Evolutionary conservation across 805 yeast species (phyloP).

Genomic region (Candida oleophila): DNA sequence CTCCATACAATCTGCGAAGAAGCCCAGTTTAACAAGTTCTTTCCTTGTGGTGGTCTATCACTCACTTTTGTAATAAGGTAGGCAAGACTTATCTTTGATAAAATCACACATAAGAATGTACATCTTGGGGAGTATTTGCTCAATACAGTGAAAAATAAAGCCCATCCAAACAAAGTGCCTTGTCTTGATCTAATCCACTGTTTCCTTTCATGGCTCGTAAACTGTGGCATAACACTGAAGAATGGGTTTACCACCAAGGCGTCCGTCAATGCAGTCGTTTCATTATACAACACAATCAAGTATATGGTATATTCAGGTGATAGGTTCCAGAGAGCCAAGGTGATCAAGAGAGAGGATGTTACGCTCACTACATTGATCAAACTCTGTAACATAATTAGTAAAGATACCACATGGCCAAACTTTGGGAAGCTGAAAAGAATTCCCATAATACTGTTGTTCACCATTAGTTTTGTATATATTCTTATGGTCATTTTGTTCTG

Average conservation of each 20-base stretch:
- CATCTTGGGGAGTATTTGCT: conserved; percentile 35
- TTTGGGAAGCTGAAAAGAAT: conserved; percentile 38
- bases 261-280: conserved; percentile 41
- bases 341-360: conserved; percentile 38
- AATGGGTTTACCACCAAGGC: conserved; percentile 49
- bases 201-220: conserved; percentile 38
- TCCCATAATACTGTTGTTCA: conserved; percentile 28
- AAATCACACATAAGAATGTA: conserved; percentile 39
- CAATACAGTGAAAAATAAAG: conserved; percentile 45
- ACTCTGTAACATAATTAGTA: conserved; percentile 42
- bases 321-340: conserved; percentile 29
- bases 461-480: conserved; percentile 20
- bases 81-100: conserved; percentile 55
- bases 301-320: conserved; percentile 35
- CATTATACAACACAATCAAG: conserved; percentile 46
- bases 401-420: conserved; percentile 41
- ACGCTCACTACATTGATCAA: conserved; percentile 48
- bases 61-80: conserved; percentile 53
- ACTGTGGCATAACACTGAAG: conserved; percentile 43
- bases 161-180: conserved; percentile 57
- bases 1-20: conserved; percentile 33
- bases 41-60: conserved; percentile 39
- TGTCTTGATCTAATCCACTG: conserved; percentile 54
- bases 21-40: conserved; percentile 29
- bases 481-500: conserved; percentile 13